Conservation (phyloP, 2,329 filamentous ascomycete genomes). For the Paraphaeosphaeria minitans region DNA sequence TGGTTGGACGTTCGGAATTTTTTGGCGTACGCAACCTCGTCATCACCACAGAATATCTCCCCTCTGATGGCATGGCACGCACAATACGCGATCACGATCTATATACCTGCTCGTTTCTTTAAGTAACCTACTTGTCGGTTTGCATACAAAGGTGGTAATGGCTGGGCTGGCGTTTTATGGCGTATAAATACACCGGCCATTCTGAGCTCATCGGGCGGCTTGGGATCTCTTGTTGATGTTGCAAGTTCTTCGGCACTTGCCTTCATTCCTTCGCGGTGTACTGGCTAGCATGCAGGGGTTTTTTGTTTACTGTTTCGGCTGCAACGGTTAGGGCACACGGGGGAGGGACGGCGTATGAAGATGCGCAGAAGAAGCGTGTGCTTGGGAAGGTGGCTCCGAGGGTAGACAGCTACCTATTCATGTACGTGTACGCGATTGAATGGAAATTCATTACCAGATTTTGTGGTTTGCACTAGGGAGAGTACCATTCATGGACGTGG, state of each 20-base stretch:
- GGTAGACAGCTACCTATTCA: not conserved
- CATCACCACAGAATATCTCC: constrained; percentile 9
- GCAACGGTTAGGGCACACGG: not conserved
- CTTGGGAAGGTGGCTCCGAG: not conserved
- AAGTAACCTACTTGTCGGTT: constrained; percentile 14
- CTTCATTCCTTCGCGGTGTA: constrained; percentile 8
- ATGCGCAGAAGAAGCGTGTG: not conserved
- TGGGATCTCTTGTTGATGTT: not conserved
- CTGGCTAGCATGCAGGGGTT: not conserved
- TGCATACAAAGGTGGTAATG: constrained; percentile 15
- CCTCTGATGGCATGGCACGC: constrained; percentile 6
- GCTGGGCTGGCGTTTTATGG: constrained; percentile 13
- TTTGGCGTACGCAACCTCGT: constrained; percentile 36
- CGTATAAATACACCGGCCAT: constrained; percentile 12
- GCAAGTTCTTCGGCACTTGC: constrained; percentile 4
- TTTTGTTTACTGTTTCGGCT: not conserved
- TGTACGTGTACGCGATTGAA: constrained; percentile 8
- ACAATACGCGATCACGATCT: constrained; percentile 10
- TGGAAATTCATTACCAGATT: too few species aligned
- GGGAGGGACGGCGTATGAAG: not conserved
- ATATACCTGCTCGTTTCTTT: constrained; percentile 13
- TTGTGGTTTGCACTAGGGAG: too few species aligned
- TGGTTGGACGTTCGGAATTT: constrained; percentile 28
- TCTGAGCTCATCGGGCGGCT: constrained; percentile 1
- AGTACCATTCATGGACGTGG: too few species aligned